Percentiles rank a stretch among this genome's conserved stretches.
phyloP scores from a whole-genome alignment of 257 asterid species.

The Solanum ossicruentum region DNA sequence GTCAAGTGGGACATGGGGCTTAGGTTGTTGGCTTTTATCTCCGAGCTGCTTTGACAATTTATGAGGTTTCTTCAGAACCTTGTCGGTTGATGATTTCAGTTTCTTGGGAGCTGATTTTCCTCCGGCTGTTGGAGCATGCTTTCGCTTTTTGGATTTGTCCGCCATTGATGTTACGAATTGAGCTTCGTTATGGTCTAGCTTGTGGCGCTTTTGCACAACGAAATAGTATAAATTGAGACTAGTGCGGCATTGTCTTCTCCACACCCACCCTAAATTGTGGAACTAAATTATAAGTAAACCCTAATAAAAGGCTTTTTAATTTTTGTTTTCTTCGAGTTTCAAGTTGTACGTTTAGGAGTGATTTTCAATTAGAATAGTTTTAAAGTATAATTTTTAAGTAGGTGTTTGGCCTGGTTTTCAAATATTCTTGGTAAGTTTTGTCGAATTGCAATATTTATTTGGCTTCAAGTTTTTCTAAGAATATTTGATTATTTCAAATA shows the following conservation, averaged over 20 bases:
- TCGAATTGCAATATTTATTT: too few species aligned
- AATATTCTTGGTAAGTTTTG: too few species aligned
- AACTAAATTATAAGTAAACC: not conserved
- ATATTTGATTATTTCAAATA: too few species aligned
- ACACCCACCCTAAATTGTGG: too few species aligned
- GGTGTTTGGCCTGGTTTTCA: too few species aligned
- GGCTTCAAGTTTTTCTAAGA: too few species aligned
- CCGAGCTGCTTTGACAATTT: not conserved
- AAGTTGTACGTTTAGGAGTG: too few species aligned
- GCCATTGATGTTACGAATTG: slow-evolving; percentile 35
- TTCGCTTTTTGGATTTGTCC: slow-evolving; percentile 52
- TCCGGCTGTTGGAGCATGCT: slow-evolving; percentile 24
- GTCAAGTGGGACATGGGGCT: slow-evolving; percentile 11
- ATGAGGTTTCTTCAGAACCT: slow-evolving; percentile 24
- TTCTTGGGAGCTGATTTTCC: slow-evolving; percentile 12
- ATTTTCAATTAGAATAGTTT: too few species aligned
- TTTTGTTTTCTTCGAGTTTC: not conserved
- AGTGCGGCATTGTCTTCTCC: not conserved
- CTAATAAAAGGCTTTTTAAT: not conserved
- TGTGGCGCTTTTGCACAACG: not conserved
- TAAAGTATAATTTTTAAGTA: too few species aligned
- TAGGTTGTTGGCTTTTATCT: slow-evolving; percentile 2
- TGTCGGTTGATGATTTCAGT: slow-evolving; percentile 15
- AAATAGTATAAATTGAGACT: not conserved
- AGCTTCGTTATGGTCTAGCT: not conserved